Conservation (phyloP, 805 yeast genomes). For the Saturnispora dispora region DNA sequence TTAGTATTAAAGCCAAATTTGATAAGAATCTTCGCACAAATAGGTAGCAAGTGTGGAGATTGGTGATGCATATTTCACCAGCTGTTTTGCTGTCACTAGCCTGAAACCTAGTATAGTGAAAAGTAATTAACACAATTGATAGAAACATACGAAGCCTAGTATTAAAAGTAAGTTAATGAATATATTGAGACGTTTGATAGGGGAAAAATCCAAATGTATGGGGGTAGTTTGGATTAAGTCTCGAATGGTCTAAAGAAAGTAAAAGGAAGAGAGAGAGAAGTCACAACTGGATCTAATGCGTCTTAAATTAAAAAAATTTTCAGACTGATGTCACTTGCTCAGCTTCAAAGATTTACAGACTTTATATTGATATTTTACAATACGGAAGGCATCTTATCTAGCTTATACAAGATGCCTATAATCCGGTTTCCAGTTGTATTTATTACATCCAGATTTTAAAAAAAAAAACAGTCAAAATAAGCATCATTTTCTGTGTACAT, state of each 20-base stretch:
- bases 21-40: not conserved
- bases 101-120: not conserved
- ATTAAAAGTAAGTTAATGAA: not conserved
- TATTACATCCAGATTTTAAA: too few relatives aligned
- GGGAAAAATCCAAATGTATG: conserved; percentile 8
- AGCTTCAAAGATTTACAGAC: not conserved
- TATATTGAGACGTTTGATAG: conserved; percentile 1
- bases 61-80: not conserved
- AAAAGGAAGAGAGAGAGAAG: not conserved
- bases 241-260: conserved; percentile 8
- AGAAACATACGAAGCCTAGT: not conserved
- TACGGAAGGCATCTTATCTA: too few relatives aligned
- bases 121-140: not conserved
- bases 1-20: not conserved
- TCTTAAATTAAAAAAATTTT: conserved; percentile 1
- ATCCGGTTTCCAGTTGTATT: too few relatives aligned
- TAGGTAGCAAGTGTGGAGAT: too few relatives aligned
- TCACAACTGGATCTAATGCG: conserved; percentile 2
- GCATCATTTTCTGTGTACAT: not conserved
- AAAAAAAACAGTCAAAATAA: not conserved
- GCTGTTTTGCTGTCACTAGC: not conserved
- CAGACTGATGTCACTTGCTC: conserved; percentile 8
- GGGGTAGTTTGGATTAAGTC: conserved; percentile 9
- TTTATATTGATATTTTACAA: not conserved
- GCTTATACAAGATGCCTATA: too few relatives aligned